These are phyloP conservation scores for Solanum pinnatisectum DNA, from an alignment of 257 asterid species.

Conservation along the genomic window DNA sequence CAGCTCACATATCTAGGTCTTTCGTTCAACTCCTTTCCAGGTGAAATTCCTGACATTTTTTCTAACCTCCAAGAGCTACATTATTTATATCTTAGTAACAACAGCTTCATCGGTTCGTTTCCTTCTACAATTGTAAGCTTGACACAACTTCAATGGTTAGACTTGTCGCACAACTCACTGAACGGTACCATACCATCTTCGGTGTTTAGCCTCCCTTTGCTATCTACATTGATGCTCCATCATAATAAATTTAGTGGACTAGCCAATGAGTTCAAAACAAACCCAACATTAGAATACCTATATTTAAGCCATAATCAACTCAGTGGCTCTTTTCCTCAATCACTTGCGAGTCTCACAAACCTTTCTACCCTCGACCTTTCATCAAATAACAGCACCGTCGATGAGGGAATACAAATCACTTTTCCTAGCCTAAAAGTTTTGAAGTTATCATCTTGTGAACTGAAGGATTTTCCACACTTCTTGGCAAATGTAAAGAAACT, in stretches of 20 bases:
- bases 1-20: neutral
- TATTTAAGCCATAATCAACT: neutral
- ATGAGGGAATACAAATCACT: neutral
- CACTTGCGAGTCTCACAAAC: neutral
- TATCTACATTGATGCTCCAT: neutral
- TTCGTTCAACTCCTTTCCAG: neutral
- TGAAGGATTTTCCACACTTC: neutral
- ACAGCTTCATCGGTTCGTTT: neutral
- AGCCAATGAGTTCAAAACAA: neutral
- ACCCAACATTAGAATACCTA: neutral
- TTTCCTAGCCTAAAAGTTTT: accelerated
- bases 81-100: neutral
- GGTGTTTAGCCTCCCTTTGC: neutral
- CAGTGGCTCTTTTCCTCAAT: neutral
- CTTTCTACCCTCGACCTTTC: neutral
- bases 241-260: neutral
- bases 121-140: neutral
- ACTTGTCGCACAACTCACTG: neutral
- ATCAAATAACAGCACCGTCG: neutral
- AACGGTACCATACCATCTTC: neutral
- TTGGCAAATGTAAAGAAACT: neutral
- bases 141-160: neutral
- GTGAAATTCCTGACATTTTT: neutral
- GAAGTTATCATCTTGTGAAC: neutral
- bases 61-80: neutral